Evolutionary conservation across 2,329 filamentous ascomycete species (phyloP).

Genomic region (Fusarium keratoplasticum): DNA sequence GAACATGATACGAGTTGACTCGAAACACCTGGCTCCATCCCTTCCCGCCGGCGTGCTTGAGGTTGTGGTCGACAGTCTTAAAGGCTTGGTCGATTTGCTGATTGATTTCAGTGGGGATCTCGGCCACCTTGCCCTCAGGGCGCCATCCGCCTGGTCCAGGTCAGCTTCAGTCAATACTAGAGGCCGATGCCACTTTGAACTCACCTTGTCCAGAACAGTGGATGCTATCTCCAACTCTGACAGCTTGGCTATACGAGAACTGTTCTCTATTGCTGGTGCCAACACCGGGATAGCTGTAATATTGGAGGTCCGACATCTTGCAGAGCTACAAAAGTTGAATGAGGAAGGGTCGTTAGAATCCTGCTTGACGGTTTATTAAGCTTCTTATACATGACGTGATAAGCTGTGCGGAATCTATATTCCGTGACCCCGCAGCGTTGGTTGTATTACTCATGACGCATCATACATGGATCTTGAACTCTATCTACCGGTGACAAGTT

Average conservation of each 20-base stretch:
- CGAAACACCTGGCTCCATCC: not conserved
- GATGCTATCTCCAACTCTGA: not conserved
- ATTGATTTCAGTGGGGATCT: conserved; percentile 2
- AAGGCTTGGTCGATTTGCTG: conserved; percentile 4
- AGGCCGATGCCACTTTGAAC: not conserved
- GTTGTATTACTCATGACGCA: not conserved
- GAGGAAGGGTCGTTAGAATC: not conserved
- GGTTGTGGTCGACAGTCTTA: not conserved
- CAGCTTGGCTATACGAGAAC: not conserved
- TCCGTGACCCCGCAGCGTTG: not conserved
- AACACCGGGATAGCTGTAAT: not conserved
- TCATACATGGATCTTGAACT: not conserved
- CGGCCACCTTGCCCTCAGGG: not conserved
- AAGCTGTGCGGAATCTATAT: not conserved
- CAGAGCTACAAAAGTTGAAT: not conserved
- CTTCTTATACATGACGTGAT: not conserved
- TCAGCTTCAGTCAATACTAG: not conserved
- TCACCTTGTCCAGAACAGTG: not conserved
- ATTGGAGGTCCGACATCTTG: not conserved
- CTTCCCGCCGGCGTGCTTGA: not conserved
- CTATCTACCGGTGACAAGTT: not conserved
- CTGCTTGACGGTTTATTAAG: not conserved
- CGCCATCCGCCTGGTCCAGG: not conserved
- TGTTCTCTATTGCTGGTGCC: not conserved
- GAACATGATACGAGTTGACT: not conserved